Evolutionary conservation across 2,329 filamentous ascomycete species (phyloP), one percentile per base, ranked within the genome.

Genomic region (Byssoonygena ceratinophila): DNA sequence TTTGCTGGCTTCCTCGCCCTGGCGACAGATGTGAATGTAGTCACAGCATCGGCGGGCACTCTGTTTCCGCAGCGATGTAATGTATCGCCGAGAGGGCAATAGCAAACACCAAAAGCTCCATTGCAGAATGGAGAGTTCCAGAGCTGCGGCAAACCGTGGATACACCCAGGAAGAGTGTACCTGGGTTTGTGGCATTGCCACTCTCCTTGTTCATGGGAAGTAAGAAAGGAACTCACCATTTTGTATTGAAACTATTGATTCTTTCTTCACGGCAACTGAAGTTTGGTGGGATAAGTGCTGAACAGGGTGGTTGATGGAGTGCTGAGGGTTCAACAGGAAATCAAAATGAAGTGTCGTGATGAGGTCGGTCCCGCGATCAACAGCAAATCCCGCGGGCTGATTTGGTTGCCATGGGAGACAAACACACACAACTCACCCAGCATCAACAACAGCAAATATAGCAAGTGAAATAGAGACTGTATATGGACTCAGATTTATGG

Each of bases 341-440:
- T 39, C 25, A 20, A 39, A 39, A 20, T 27, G 22, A 39, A 39
- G 46, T 48, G 46, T 39, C 9, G 4, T 41, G 31, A 4, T 29
- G 9, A 29, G 27, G 9, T 29, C 36, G 16, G 18, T 22, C 8
- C 37, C 20, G 9, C 27, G 9, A 37, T n/a, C 37, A 27, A 18
- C 34, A 16, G 1, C 46, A 18, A n/a, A 22, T 27, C 20, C 5
- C 4, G 12, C 12, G 34, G 16, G 23, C 20, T 31, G 39, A 12
- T 18, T 23, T 54, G 31, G 53, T 54, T 54, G 53, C 53, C 53
- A 54, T 51, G 53, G 52, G 52, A 54, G 36, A 54, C 52, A 40
- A 23, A 32, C 16, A 23, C 8, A n/a, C n/a, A n/a, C n/a, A n/a
- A n/a, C n/a, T n/a, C n/a, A n/a, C n/a, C n/a, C n/a, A n/a, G n/a